Percentiles rank a stretch among this genome's conserved stretches.
These are phyloP conservation scores for Basipetospora chlamydospora DNA, from an alignment of 2,329 filamentous ascomycete species.

Conservation along the genomic window DNA sequence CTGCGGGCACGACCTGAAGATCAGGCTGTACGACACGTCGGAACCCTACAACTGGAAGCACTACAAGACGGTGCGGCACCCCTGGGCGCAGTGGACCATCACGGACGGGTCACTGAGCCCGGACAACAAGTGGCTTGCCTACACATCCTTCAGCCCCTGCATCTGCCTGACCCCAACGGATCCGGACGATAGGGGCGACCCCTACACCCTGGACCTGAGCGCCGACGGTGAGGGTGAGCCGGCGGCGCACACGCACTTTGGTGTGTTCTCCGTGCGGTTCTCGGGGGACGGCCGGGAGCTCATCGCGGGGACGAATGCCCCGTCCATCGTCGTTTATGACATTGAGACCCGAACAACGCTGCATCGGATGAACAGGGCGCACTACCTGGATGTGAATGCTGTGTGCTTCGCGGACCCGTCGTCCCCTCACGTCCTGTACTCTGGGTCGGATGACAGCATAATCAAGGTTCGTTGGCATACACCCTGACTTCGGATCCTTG, in stretches of 20 bases:
- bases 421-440: conserved; percentile 89
- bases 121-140: conserved; percentile 83
- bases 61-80: conserved; percentile 80
- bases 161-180: conserved; percentile 83
- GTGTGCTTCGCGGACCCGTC: conserved; percentile 86
- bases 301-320: conserved; percentile 71
- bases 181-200: conserved; percentile 65
- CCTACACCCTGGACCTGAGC: conserved; percentile 62
- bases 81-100: conserved; percentile 85
- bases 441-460: conserved; percentile 85
- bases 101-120: conserved; percentile 86
- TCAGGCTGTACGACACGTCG: conserved; percentile 94
- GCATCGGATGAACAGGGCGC: conserved; percentile 61
- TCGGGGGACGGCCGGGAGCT: conserved; percentile 84
- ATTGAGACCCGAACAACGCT: conserved; percentile 67
- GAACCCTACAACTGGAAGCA: conserved; percentile 93
- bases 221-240: conserved; percentile 20
- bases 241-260: conserved; percentile 22
- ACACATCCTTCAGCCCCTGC: conserved; percentile 72
- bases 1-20: conserved; percentile 81
- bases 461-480: conserved; percentile 43
- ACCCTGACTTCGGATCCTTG: too few relatives aligned
- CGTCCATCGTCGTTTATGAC: conserved; percentile 79
- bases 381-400: conserved; percentile 84
- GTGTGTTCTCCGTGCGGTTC: conserved; percentile 84